Percentiles rank a stretch among this genome's conserved stretches.
phyloP scores from a whole-genome alignment of 495 filamentous ascomycete species.

The Bryoglossum gracile region DNA sequence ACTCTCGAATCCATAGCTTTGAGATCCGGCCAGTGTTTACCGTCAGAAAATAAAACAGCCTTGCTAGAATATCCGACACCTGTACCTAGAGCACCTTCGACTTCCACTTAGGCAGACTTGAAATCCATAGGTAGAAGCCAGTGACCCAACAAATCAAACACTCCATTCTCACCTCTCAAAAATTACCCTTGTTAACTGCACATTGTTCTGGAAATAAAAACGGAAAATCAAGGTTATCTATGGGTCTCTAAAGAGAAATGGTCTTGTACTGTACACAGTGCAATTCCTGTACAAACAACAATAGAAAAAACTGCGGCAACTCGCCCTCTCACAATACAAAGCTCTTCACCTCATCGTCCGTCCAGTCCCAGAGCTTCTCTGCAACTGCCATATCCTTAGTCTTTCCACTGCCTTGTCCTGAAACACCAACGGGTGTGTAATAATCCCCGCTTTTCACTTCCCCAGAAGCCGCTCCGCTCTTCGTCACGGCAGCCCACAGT shows the following conservation, averaged over 20 bases:
- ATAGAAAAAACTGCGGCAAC: no score
- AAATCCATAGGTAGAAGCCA: no score
- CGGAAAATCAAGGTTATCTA: no score
- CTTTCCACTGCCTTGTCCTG: slow-evolving; percentile 28
- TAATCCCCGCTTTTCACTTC: slow-evolving; percentile 37
- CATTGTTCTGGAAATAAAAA: no score
- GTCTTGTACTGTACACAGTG: background rate
- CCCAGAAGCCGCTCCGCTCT: slow-evolving; percentile 14
- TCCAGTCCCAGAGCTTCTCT: slow-evolving; percentile 56
- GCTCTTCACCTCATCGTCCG: slow-evolving; percentile 41
- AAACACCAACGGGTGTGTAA: slow-evolving; percentile 45
- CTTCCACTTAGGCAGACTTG: no score
- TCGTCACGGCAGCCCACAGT: slow-evolving; percentile 47
- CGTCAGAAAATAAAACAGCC: background rate
- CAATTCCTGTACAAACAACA: background rate
- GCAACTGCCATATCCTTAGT: slow-evolving; percentile 43
- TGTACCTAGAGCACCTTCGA: no score
- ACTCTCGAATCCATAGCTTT: no score
- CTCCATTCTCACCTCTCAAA: no score
- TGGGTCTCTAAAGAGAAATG: no score
- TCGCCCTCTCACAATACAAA: slow-evolving; percentile 5
- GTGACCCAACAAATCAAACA: no score
- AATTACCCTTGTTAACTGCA: no score
- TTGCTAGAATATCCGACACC: no score
- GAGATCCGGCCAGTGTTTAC: slow-evolving; percentile 1